Base-by-base conservation (phyloP, 768 basidiomycete genomes). In the Boletus pseudo-olivaceus region DNA sequence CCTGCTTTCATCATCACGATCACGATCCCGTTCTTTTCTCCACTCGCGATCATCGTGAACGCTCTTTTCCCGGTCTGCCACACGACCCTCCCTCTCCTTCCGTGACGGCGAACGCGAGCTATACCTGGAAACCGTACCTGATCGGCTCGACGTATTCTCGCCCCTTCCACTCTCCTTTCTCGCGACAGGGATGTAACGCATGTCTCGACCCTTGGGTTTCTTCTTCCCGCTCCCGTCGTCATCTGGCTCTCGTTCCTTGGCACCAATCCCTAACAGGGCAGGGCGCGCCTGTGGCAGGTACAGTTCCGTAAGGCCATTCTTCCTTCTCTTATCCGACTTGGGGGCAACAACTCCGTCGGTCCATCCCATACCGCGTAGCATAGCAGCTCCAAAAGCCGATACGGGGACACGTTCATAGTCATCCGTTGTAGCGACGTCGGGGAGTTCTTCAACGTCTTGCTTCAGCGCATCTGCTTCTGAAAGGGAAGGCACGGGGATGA, bases 281-380 rank as follows among this genome's bases (percentile, higher is more conserved):
- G 96, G 94, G 15, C 97, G 80, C 2, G 89, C 76, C 51, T 79
- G 74, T 0, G 97, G 97, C 0, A 95, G 72, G 67, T 92, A 94
- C 2, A 94, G 87, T 61, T 93, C 83, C 2, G 82, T 77, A 15
- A 84, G 67, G 2, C 84, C 88, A 55, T 82, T 75, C 48, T 71
- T 70, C 2, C 60, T 78, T 15, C 83, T 78, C 9, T 80, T 76
- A 35, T 81, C 84, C 41, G 41, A 52, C 44, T 81, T 77, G 23
- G 84, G 78, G 3, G 90, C 90, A 5, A 86, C 83, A 4, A 80
- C 80, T 1, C 90, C 88, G 34, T 89, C 85, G 56, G 90, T 90
- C 93, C 93, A 98, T 3, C 95, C 95, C 97, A 98, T 98, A 0
- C 96, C 96, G 42, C 94, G 82, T 5, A 97, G 77, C 62, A 98